Evolutionary conservation across 202 grass and related monocot genomes (phyloP).

Genomic region (Hordeum pubiflorum): DNA sequence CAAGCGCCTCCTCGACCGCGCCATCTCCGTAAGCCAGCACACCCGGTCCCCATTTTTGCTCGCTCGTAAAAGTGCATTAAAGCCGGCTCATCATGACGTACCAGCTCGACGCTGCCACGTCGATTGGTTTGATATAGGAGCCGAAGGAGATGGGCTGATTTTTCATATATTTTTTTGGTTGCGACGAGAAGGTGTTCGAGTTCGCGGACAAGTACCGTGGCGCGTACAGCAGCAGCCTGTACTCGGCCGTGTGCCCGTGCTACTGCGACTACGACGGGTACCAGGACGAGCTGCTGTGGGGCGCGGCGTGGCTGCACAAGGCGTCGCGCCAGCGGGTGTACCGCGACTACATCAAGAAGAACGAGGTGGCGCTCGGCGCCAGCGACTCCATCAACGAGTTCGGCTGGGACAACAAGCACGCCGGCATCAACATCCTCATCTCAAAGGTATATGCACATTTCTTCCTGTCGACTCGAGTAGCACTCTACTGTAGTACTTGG

Average conservation of each 20-base stretch:
- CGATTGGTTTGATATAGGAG: too few species aligned
- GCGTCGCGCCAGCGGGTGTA: conserved; percentile 55
- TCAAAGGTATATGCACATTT: conserved; percentile 45
- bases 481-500: background rate
- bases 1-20: conserved; percentile 47
- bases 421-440: conserved; percentile 90
- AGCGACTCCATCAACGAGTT: conserved; percentile 79
- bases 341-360: conserved; percentile 78
- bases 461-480: background rate
- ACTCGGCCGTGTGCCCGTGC: conserved; percentile 60
- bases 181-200: conserved; percentile 42
- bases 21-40: background rate
- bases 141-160: too few species aligned
- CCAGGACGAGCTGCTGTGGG: conserved; percentile 96
- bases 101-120: too few species aligned
- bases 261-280: conserved; percentile 84
- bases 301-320: conserved; percentile 86
- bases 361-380: conserved; percentile 63
- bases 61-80: background rate
- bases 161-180: too few species aligned
- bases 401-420: conserved; percentile 97
- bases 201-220: conserved; percentile 64
- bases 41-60: background rate
- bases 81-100: background rate
- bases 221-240: conserved; percentile 63